phyloP scores from a whole-genome alignment of 306 rosid species.

The Canavalia ensiformis region DNA sequence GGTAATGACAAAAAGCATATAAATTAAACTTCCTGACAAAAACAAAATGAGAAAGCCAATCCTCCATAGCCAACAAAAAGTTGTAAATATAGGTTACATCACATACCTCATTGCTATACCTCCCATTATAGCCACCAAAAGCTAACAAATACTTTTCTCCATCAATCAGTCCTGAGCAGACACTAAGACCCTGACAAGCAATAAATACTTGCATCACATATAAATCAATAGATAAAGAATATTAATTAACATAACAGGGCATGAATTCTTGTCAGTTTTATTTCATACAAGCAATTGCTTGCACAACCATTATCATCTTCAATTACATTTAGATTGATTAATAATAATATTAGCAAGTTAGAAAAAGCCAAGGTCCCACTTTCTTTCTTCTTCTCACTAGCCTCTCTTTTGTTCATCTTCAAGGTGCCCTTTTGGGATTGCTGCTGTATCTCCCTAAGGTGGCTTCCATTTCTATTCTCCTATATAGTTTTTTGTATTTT shows the following conservation, averaged over 20 bases:
- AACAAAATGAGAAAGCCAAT: conserved; percentile 14
- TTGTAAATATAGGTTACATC: neutral
- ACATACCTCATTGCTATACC: conserved; percentile 92
- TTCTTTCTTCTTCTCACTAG: conserved; percentile 7
- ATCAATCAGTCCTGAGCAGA: conserved; percentile 74
- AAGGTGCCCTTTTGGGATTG: conserved; percentile 27
- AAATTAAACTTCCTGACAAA: neutral
- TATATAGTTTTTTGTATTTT: neutral
- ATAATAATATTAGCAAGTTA: conserved; percentile 3
- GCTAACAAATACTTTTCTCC: conserved; percentile 83
- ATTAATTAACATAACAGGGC: conserved; percentile 22
- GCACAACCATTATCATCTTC: conserved; percentile 39
- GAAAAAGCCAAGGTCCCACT: conserved; percentile 27
- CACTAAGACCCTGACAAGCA: conserved; percentile 82
- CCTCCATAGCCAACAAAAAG: conserved; percentile 25
- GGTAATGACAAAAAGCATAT: neutral
- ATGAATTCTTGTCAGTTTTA: conserved; percentile 17
- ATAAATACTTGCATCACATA: conserved; percentile 32
- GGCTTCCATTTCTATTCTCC: conserved; percentile 13
- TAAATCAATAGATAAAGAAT: conserved; percentile 39
- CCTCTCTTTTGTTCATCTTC: conserved; percentile 24
- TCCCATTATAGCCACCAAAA: conserved; percentile 98
- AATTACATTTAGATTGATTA: conserved; percentile 36
- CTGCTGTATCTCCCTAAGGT: conserved; percentile 5
- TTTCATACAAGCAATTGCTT: conserved; percentile 21